Conservation (phyloP, 2,329 filamentous ascomycete species). For the Aspergillus pseudoviridinutans region DNA sequence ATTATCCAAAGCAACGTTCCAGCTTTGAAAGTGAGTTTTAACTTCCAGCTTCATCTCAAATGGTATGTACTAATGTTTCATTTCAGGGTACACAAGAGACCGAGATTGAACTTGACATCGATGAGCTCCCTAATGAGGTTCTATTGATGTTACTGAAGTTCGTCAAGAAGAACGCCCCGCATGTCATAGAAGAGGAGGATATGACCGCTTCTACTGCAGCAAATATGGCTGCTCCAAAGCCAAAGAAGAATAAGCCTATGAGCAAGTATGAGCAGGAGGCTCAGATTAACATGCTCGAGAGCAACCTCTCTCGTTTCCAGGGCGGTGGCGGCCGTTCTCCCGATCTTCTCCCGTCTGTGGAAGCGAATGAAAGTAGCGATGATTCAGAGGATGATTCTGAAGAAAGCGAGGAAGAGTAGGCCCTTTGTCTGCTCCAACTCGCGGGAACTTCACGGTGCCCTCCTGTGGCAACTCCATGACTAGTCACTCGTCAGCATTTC, state of each 20-base stretch:
- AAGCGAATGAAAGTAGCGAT: constrained; percentile 43
- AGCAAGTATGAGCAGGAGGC: constrained; percentile 49
- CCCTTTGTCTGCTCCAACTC: constrained; percentile 1
- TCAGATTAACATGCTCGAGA: constrained; percentile 47
- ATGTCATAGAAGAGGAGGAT: constrained; percentile 42
- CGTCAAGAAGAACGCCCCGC: constrained; percentile 45
- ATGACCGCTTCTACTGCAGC: constrained; percentile 26
- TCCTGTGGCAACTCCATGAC: background rate
- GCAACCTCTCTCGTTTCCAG: constrained; percentile 45
- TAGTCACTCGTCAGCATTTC: background rate
- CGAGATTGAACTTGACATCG: constrained; percentile 48
- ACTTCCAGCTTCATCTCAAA: background rate
- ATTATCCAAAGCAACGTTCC: constrained; percentile 85
- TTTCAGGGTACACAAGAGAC: constrained; percentile 41
- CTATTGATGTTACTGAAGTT: constrained; percentile 44
- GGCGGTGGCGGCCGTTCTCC: constrained; percentile 40
- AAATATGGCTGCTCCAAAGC: constrained; percentile 37
- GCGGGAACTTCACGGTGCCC: background rate
- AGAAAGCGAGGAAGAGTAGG: constrained; percentile 49
- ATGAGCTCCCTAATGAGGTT: constrained; percentile 46
- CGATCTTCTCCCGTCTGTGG: constrained; percentile 42
- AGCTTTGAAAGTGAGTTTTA: constrained; percentile 57
- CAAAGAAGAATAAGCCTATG: constrained; percentile 52
- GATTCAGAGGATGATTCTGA: constrained; percentile 47
- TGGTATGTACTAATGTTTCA: constrained; percentile 8